A percentile compares a stretch with the other conserved stretches of the same genome.
phyloP scores from a whole-genome alignment of 2,329 filamentous ascomycete genomes.

The Colletotrichum coccodes region DNA sequence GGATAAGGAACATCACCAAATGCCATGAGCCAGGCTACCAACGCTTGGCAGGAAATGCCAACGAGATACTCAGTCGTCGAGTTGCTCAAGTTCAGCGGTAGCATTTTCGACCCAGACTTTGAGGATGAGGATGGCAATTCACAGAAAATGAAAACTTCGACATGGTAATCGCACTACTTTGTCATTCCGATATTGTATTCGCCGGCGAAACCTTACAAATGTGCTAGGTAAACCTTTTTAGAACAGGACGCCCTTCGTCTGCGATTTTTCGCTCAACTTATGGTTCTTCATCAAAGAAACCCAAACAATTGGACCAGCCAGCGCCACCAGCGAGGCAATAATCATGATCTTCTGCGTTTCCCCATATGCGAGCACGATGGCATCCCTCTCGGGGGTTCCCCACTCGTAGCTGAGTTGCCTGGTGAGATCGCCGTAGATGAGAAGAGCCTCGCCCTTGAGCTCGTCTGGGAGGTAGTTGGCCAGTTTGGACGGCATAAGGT shows the following conservation, averaged over 20 bases:
- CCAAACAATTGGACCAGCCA: constrained; percentile 13
- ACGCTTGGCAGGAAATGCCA: no score
- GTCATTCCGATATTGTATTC: no score
- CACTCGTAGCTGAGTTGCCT: constrained; percentile 51
- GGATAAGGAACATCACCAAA: no score
- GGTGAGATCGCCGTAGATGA: constrained; percentile 50
- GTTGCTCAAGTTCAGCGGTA: no score
- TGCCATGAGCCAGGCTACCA: no score
- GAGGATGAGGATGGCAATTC: no score
- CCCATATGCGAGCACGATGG: constrained; percentile 57
- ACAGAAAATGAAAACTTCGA: no score
- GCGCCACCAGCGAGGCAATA: constrained; percentile 36
- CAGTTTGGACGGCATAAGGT: constrained; percentile 49
- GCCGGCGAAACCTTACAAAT: no score
- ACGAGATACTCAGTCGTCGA: no score
- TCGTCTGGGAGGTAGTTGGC: constrained; percentile 49
- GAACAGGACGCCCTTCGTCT: constrained; percentile 27
- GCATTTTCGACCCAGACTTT: no score
- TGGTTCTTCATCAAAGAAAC: constrained; percentile 29
- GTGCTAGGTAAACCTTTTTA: background rate
- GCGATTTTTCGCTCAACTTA: constrained; percentile 21
- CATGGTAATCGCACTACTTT: no score
- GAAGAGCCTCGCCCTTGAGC: constrained; percentile 48
- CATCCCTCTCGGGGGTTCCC: constrained; percentile 50
- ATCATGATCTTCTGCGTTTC: constrained; percentile 55